These are phyloP conservation scores for Xylariales sp. DNA, from an alignment of 2,329 filamentous ascomycete species.

Conservation along the genomic window DNA sequence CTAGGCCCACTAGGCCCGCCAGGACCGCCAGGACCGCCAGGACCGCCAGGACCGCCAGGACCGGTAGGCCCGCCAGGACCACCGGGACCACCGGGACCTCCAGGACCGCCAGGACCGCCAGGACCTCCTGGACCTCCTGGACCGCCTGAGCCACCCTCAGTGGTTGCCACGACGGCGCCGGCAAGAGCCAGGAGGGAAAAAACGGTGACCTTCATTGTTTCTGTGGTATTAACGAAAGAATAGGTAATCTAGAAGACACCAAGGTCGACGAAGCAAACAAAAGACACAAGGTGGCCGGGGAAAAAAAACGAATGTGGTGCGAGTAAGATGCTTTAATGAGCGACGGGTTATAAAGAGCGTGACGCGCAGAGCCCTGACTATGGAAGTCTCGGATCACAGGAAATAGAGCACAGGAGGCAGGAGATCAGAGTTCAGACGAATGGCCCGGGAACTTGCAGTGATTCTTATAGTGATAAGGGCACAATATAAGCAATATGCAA, in stretches of 20 bases:
- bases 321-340: conserved; percentile 6
- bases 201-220: conserved; percentile 5
- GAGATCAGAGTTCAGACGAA: not conserved
- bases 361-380: conserved; percentile 1
- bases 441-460: conserved; percentile 2
- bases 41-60: too few relatives aligned
- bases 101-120: too few relatives aligned
- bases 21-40: too few relatives aligned
- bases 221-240: not conserved
- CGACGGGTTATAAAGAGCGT: conserved; percentile 3
- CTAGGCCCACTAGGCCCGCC: too few relatives aligned
- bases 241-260: not conserved
- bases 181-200: conserved; percentile 6
- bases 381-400: not conserved
- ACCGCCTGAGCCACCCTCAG: too few relatives aligned
- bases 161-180: conserved; percentile 5
- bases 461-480: conserved; percentile 3
- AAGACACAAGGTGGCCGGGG: not conserved
- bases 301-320: conserved; percentile 5
- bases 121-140: conserved; percentile 1
- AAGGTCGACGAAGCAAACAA: not conserved
- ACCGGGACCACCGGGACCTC: too few relatives aligned
- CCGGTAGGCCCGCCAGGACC: too few relatives aligned
- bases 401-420: not conserved
- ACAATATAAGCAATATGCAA: not conserved